Percentiles rank a stretch among this genome's conserved stretches.
Evolutionary conservation across 805 yeast genomes (phyloP).

Genomic region (Jamesozyma piceae): DNA sequence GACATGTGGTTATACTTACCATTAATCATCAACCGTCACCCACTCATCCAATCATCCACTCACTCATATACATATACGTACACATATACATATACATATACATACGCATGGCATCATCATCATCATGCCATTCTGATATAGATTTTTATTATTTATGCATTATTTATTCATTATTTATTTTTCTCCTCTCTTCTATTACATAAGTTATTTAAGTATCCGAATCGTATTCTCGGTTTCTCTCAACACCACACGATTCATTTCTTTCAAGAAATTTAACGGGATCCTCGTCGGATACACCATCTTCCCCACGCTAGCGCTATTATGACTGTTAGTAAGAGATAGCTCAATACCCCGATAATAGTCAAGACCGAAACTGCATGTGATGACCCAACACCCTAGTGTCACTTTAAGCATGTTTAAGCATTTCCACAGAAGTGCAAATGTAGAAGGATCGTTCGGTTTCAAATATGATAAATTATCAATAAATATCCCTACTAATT

Average conservation of each 20-base stretch:
- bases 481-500: conserved; percentile 24
- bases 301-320: neutral
- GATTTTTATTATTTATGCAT: neutral
- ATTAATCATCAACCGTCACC: conserved; percentile 11
- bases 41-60: too few relatives aligned
- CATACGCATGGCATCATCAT: too few relatives aligned
- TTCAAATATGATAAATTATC: conserved; percentile 25
- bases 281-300: conserved; percentile 10
- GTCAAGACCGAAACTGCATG: conserved; percentile 21
- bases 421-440: conserved; percentile 3
- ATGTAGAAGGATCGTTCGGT: neutral
- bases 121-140: too few relatives aligned
- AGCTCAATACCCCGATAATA: conserved; percentile 24
- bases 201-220: neutral
- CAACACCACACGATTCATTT: conserved; percentile 20
- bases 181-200: neutral
- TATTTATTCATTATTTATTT: neutral
- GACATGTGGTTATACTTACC: conserved; percentile 26
- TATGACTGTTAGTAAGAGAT: neutral
- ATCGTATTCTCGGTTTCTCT: conserved; percentile 16
- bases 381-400: conserved; percentile 25
- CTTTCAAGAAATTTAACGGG: conserved; percentile 20
- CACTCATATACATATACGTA: neutral
- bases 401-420: conserved; percentile 13
- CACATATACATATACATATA: neutral